Conservation (phyloP, 1,284 basidiomycete species). For the Trametes polyzona region DNA sequence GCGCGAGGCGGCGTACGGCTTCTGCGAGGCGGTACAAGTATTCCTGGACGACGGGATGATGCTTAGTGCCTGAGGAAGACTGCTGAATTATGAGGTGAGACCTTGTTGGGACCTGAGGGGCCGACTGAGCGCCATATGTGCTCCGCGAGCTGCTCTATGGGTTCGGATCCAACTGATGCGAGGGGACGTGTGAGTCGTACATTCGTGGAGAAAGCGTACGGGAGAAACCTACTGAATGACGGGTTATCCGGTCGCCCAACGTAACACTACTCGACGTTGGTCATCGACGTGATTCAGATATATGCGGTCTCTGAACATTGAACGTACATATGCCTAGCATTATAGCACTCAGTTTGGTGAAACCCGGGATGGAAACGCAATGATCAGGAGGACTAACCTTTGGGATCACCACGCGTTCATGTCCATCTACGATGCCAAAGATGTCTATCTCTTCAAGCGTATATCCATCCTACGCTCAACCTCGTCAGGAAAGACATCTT, state of each 20-base stretch:
- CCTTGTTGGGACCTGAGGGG: constrained; percentile 86
- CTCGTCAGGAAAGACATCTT: no score
- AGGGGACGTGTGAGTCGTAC: no score
- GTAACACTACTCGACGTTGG: constrained; percentile 52
- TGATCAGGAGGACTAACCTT: constrained; percentile 47
- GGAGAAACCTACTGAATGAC: constrained; percentile 62
- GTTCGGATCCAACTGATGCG: constrained; percentile 84
- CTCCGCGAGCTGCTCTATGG: constrained; percentile 65
- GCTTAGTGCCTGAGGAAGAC: no score
- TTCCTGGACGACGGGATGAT: no score
- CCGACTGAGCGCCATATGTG: constrained; percentile 77
- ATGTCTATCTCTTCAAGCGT: constrained; percentile 69
- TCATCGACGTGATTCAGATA: constrained; percentile 23
- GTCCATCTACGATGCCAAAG: constrained; percentile 55
- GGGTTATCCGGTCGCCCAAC: constrained; percentile 80
- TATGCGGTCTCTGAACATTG: not conserved
- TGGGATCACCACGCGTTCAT: constrained; percentile 57
- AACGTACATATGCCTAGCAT: constrained; percentile 30
- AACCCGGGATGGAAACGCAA: not conserved
- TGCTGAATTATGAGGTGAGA: constrained; percentile 28
- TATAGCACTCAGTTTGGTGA: not conserved
- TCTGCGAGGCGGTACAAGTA: constrained; percentile 78
- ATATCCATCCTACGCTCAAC: constrained; percentile 71
- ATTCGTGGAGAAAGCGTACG: not conserved
- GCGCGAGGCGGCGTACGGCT: constrained; percentile 71